These are phyloP conservation scores for Pelargonium myrrhifolium DNA, from an alignment of 441 rosid genomes.

Conservation along the genomic window DNA sequence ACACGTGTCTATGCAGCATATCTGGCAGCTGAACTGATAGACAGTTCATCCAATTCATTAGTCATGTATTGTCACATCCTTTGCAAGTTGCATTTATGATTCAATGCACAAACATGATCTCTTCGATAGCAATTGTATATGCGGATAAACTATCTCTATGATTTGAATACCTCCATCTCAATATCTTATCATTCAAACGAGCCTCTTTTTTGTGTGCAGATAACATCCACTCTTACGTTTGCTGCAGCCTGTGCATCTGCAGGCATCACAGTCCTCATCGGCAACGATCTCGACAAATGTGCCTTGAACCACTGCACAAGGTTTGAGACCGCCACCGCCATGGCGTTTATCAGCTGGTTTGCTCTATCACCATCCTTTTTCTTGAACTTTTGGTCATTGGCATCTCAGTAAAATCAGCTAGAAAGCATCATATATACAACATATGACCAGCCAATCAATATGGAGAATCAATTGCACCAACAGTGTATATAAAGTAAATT, in stretches of 20 bases:
- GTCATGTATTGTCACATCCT: too few species aligned
- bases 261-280: slow-evolving; percentile 70
- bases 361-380: slow-evolving; percentile 63
- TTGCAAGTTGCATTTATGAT: too few species aligned
- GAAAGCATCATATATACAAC: background rate
- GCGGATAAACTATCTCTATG: too few species aligned
- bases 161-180: background rate
- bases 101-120: too few species aligned
- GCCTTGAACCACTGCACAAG: slow-evolving; percentile 47
- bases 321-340: slow-evolving; percentile 71
- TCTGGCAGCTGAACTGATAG: too few species aligned
- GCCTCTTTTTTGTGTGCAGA: slow-evolving; percentile 32
- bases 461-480: slow-evolving; percentile 16
- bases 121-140: too few species aligned
- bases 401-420: slow-evolving; percentile 35
- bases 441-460: background rate
- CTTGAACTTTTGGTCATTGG: slow-evolving; percentile 71
- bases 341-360: slow-evolving; percentile 81
- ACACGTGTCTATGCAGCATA: too few species aligned
- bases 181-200: background rate
- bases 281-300: slow-evolving; percentile 51
- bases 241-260: slow-evolving; percentile 87
- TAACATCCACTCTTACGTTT: slow-evolving; percentile 65
- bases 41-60: too few species aligned
- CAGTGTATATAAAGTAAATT: slow-evolving; percentile 21